phyloP scores from a whole-genome alignment of 257 asterid genomes.

The Misopates orontium region DNA sequence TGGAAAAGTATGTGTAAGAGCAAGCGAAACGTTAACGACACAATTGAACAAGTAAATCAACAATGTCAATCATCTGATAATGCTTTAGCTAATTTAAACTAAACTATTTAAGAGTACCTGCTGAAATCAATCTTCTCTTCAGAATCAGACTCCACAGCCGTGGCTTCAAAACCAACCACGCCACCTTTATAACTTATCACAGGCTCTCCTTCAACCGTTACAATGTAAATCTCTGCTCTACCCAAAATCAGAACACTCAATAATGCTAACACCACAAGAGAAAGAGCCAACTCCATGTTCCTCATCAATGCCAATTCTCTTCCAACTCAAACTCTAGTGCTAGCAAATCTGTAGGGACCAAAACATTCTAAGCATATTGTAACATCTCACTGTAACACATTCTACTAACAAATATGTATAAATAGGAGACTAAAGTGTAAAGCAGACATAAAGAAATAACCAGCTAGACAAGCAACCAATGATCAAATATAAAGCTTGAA shows the following conservation, averaged over 20 bases:
- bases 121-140: conserved; percentile 77
- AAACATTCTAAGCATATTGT: conserved; percentile 1
- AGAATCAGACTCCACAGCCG: conserved; percentile 85
- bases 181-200: conserved; percentile 90
- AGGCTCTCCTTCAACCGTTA: conserved; percentile 92
- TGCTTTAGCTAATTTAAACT: too few relatives aligned
- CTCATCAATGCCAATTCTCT: conserved; percentile 45
- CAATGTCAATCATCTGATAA: too few relatives aligned
- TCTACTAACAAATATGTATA: neutral
- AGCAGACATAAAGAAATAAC: conserved; percentile 24
- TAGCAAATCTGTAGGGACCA: conserved; percentile 42
- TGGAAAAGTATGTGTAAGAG: neutral
- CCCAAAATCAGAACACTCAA: conserved; percentile 42
- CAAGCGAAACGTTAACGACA: too few relatives aligned
- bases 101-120: conserved; percentile 44
- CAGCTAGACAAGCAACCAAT: conserved; percentile 30
- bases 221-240: conserved; percentile 76
- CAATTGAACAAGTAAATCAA: too few relatives aligned
- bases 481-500: conserved; percentile 29
- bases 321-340: conserved; percentile 35
- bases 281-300: conserved; percentile 39
- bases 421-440: neutral
- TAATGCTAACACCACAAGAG: conserved; percentile 39
- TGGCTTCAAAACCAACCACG: conserved; percentile 84
- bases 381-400: neutral